phyloP scores from a whole-genome alignment of 306 rosid genomes.

The Dalbergia cochinchinensis region DNA sequence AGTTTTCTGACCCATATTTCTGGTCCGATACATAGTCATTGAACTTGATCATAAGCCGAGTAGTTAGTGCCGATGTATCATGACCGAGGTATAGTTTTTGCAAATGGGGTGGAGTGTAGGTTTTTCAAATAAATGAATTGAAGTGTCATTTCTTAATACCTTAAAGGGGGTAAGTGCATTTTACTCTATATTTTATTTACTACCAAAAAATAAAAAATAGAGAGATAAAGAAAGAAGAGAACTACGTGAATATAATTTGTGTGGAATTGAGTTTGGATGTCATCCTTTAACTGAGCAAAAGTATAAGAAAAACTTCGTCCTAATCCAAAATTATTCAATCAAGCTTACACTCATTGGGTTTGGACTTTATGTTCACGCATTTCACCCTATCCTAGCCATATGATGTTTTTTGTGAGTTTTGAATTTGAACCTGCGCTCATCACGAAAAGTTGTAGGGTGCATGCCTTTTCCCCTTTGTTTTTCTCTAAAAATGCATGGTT shows the following conservation, averaged over 20 bases:
- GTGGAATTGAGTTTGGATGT: background rate
- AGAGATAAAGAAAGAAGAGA: background rate
- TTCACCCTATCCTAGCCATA: background rate
- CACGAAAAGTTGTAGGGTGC: background rate
- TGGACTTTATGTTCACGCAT: background rate
- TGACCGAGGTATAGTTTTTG: too few species aligned
- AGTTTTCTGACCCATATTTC: too few species aligned
- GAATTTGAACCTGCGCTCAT: background rate
- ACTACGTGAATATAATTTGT: background rate
- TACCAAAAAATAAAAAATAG: too few species aligned
- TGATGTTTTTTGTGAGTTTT: background rate
- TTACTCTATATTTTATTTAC: too few species aligned
- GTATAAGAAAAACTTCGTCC: background rate
- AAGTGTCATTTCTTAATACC: too few species aligned
- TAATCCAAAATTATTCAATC: background rate
- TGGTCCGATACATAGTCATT: too few species aligned
- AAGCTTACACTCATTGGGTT: background rate
- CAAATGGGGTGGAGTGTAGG: too few species aligned
- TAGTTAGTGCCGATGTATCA: too few species aligned
- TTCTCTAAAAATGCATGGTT: constrained; percentile 1
- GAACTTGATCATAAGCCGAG: too few species aligned
- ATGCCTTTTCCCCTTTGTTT: background rate
- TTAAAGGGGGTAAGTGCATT: too few species aligned
- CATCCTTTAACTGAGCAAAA: background rate
- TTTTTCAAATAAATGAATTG: too few species aligned